Evolutionary conservation across 805 yeast genomes (phyloP).

Genomic region (Saccharomyces mikatae): DNA sequence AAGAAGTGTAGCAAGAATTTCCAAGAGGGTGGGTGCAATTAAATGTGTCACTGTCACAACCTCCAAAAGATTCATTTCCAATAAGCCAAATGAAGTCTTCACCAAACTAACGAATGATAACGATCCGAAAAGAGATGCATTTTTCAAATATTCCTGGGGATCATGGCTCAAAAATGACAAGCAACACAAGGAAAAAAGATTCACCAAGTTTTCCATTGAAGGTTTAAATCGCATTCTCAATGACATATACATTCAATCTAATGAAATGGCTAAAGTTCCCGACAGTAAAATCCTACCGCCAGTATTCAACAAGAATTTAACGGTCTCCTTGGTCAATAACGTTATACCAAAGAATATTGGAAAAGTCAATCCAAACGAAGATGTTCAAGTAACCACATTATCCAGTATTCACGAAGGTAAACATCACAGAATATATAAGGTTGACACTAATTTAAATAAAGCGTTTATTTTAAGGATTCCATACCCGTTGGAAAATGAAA

Average conservation of each 20-base stretch:
- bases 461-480: slow-evolving; percentile 77
- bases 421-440: slow-evolving; percentile 79
- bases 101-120: slow-evolving; percentile 52
- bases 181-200: slow-evolving; percentile 64
- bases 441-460: slow-evolving; percentile 50
- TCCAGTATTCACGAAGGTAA: slow-evolving; percentile 89
- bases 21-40: neutral
- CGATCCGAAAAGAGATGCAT: slow-evolving; percentile 61
- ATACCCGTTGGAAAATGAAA: slow-evolving; percentile 63
- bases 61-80: slow-evolving; percentile 23
- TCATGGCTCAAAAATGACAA: slow-evolving; percentile 82
- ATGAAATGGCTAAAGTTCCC: slow-evolving; percentile 24
- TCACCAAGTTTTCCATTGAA: slow-evolving; percentile 71
- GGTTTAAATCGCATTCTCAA: slow-evolving; percentile 56
- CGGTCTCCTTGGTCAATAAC: slow-evolving; percentile 44
- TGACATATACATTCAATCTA: slow-evolving; percentile 35
- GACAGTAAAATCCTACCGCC: slow-evolving; percentile 29
- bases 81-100: slow-evolving; percentile 30
- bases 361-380: slow-evolving; percentile 35
- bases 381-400: slow-evolving; percentile 55
- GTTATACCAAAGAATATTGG: slow-evolving; percentile 38
- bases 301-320: slow-evolving; percentile 34
- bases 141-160: slow-evolving; percentile 91
- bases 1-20: neutral
- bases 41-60: neutral